Evolutionary conservation across 345 rosid genomes (phyloP).

Genomic region (Cochlearia excelsa): DNA sequence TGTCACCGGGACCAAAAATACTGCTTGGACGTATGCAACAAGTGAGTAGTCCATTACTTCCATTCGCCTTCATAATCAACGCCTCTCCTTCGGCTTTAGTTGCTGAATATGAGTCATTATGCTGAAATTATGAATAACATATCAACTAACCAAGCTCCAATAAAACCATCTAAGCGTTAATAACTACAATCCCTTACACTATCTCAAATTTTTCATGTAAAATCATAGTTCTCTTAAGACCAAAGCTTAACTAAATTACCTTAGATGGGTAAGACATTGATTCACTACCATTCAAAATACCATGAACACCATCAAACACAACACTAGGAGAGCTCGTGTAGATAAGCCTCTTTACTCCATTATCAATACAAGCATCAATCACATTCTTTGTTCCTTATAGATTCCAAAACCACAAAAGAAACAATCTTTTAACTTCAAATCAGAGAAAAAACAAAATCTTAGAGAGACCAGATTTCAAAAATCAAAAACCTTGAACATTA

Average conservation of each 20-base stretch:
- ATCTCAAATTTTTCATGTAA: no score
- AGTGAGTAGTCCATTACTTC: constrained; percentile 71
- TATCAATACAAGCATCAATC: constrained; percentile 73
- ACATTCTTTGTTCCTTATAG: constrained; percentile 69
- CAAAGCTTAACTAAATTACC: constrained; percentile 38
- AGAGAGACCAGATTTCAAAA: background rate
- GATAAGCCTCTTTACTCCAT: constrained; percentile 76
- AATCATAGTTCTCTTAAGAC: no score
- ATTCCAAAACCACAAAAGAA: constrained; percentile 2
- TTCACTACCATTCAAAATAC: constrained; percentile 63
- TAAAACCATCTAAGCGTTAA: background rate
- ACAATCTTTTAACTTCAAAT: background rate
- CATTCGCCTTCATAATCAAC: constrained; percentile 63
- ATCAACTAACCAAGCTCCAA: background rate
- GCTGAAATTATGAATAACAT: constrained; percentile 43
- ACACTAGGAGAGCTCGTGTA: constrained; percentile 97
- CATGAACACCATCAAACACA: constrained; percentile 75
- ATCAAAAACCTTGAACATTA: constrained; percentile 65
- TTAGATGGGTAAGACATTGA: constrained; percentile 60
- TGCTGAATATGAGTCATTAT: constrained; percentile 79
- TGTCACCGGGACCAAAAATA: constrained; percentile 96
- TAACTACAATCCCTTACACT: background rate
- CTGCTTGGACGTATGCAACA: constrained; percentile 93
- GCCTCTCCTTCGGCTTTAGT: constrained; percentile 92
- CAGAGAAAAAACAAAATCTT: no score